Evolutionary conservation across 345 rosid species (phyloP).

Genomic region (Rubroshorea leprosula): DNA sequence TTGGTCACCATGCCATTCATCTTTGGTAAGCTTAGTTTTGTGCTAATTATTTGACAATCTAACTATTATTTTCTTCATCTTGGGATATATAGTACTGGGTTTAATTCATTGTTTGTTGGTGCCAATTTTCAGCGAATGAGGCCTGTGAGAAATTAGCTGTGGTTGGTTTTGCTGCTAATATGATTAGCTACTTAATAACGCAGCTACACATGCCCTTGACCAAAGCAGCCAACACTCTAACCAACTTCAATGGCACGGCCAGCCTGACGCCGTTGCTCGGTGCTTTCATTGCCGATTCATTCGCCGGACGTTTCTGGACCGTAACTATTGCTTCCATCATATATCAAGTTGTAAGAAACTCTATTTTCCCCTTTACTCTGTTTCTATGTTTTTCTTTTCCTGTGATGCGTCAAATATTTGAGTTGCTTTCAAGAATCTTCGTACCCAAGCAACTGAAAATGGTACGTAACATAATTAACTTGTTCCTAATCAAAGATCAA

Average conservation of each 20-base stretch:
- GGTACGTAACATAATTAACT: too few species aligned
- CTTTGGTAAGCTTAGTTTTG: slow-evolving; percentile 33
- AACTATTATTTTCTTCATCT: too few species aligned
- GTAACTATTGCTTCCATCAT: slow-evolving; percentile 58
- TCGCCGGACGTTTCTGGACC: slow-evolving; percentile 89
- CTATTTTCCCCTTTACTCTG: neutral
- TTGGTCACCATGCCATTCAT: slow-evolving; percentile 73
- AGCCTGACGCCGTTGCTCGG: slow-evolving; percentile 85
- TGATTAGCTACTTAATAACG: slow-evolving; percentile 81
- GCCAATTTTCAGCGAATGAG: slow-evolving; percentile 62
- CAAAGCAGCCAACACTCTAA: slow-evolving; percentile 86
- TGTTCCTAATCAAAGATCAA: too few species aligned
- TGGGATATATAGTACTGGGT: too few species aligned
- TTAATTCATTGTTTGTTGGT: neutral
- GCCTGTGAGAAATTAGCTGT: slow-evolving; percentile 85
- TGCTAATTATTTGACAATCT: too few species aligned
- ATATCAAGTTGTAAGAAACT: slow-evolving; percentile 45
- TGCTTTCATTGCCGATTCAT: slow-evolving; percentile 78
- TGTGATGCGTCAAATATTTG: too few species aligned
- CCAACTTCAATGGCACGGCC: slow-evolving; percentile 81
- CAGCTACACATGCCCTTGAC: slow-evolving; percentile 85
- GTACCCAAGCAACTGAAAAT: too few species aligned
- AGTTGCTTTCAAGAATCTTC: neutral
- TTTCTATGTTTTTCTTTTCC: too few species aligned
- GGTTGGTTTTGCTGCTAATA: slow-evolving; percentile 72